Base-by-base conservation (phyloP, 371 early-diverging fungal species). In the Mycotypha africana region DNA sequence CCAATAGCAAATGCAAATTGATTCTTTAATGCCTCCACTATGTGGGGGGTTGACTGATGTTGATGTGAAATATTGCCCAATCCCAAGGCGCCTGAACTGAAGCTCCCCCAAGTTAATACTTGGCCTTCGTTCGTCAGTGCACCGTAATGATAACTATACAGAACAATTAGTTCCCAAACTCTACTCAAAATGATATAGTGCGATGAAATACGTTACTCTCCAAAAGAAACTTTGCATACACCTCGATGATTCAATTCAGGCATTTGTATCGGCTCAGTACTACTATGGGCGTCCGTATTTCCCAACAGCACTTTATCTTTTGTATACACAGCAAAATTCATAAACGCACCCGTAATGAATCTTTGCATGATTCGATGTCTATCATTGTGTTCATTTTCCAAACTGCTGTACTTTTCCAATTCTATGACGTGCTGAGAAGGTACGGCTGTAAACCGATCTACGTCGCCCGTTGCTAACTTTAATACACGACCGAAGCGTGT, bases 101-200 rank as follows among this genome's bases (percentile, higher is more conserved):
- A 57, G 0, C 21, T 41, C 14, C 74, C 74, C 74, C 74, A 73
- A 5, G 74, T 69, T 20, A 67, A 42, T 23, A 73, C 16, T 11
- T 53, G 24, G 9, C 74, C 74, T 33, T 60, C 25, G 35, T 52
- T 68, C 10, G 74, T 73, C 28, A 73, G 23, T 19, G 74, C 74
- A 23, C 74, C 74, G 23, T 38, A 48, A 42, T 73, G 74, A 36
- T 72, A 67, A 37, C 70, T 69, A 39, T 28, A n/a, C n/a, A n/a
- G n/a, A n/a, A n/a, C n/a, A n/a, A n/a, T n/a, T n/a, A n/a, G n/a
- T n/a, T n/a, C n/a, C n/a, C n/a, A n/a, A n/a, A n/a, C n/a, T n/a
- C n/a, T 34, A 25, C 9, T 7, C 28, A 15, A 45, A 20, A 3
- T 16, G 15, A 17, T n/a, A 30, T n/a, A n/a, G n/a, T n/a, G n/a